These are phyloP conservation scores for Alternaria alternata DNA, from an alignment of 2,329 filamentous ascomycete genomes.

Conservation along the genomic window DNA sequence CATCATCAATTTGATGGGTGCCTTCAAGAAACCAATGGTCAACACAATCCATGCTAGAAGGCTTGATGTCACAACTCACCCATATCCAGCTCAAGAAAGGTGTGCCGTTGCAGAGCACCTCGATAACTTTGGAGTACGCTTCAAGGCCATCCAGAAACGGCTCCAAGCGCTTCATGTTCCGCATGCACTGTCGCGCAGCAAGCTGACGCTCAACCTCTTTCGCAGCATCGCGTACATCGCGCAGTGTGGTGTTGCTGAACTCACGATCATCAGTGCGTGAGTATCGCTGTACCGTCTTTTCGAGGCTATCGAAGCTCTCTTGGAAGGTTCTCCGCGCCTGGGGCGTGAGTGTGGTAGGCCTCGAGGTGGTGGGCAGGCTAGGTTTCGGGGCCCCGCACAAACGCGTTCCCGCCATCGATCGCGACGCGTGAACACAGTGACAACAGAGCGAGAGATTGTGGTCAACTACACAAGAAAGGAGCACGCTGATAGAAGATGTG, in stretches of 20 bases:
- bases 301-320: neutral
- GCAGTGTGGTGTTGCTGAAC: neutral
- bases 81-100: neutral
- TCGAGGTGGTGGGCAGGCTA: neutral
- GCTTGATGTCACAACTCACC: neutral
- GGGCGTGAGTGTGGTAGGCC: neutral
- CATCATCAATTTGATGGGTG: neutral
- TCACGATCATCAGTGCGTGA: neutral
- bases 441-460: rapidly evolving
- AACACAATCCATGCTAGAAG: neutral
- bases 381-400: too few species aligned
- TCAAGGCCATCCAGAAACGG: neutral
- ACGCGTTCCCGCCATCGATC: too few species aligned
- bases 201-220: neutral
- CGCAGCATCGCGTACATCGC: neutral
- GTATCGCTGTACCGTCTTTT: neutral
- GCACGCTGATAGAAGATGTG: too few species aligned
- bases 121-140: neutral
- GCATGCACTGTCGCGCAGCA: neutral
- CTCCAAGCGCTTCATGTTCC: neutral
- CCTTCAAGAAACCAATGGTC: neutral
- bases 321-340: neutral
- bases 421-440: too few species aligned
- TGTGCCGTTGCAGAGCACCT: neutral
- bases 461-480: too few species aligned